Evolutionary conservation across 1,284 basidiomycete species (phyloP).

Genomic region (Marasmius fiardii): DNA sequence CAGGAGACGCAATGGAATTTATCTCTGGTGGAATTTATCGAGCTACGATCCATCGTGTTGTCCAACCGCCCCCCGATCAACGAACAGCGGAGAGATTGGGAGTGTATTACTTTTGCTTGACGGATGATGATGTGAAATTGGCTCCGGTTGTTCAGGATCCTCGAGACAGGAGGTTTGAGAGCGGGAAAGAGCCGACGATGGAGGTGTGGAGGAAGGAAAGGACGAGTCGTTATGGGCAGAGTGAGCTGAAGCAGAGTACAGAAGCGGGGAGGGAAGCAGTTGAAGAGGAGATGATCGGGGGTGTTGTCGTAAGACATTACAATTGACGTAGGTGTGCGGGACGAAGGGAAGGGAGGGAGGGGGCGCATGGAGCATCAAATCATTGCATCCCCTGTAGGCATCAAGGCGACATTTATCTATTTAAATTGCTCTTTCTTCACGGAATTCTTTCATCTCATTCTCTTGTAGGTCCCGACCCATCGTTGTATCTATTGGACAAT

Average conservation of each 20-base stretch:
- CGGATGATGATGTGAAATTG: constrained; percentile 28
- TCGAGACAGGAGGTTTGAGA: constrained; percentile 27
- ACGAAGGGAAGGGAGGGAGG: no score
- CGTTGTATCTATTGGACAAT: no score
- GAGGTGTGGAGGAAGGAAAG: constrained; percentile 37
- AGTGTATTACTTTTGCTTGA: constrained; percentile 39
- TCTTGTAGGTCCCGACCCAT: no score
- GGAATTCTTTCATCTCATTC: no score
- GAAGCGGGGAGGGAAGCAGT: constrained; percentile 25
- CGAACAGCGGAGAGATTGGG: constrained; percentile 35
- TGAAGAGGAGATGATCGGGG: constrained; percentile 41
- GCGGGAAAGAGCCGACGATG: constrained; percentile 33
- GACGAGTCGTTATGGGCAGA: constrained; percentile 34
- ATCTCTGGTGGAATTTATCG: constrained; percentile 52
- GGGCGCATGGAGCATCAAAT: no score
- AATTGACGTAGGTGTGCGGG: constrained; percentile 26
- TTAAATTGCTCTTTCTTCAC: no score
- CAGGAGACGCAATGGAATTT: constrained; percentile 57
- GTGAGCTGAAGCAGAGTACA: constrained; percentile 26
- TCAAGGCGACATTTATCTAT: no score
- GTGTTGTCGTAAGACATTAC: constrained; percentile 41
- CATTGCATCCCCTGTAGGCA: no score
- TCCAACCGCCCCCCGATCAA: constrained; percentile 41
- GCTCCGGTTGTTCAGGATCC: constrained; percentile 30
- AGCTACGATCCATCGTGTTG: constrained; percentile 42